A percentile compares a stretch with the other conserved stretches of the same genome.
These are phyloP conservation scores for Oxytropis ochrocephala DNA, from an alignment of 306 rosid species.

Conservation along the genomic window DNA sequence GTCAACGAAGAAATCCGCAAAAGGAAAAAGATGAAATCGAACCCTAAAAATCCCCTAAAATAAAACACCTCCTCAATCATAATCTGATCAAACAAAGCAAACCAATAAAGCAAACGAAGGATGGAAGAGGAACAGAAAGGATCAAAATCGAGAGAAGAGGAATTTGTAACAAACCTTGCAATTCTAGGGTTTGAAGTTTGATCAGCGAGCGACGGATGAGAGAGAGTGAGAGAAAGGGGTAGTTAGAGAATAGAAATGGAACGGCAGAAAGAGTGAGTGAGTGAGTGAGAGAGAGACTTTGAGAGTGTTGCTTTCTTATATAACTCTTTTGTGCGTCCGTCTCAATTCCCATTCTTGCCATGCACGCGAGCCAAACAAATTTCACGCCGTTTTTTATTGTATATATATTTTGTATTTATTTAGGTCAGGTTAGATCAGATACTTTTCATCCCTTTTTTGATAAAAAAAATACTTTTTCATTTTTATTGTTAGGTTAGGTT, in stretches of 20 bases:
- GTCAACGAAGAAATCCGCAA: not conserved
- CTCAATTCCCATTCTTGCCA: not conserved
- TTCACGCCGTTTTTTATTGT: not conserved
- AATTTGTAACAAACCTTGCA: not conserved
- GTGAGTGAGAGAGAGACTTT: not conserved
- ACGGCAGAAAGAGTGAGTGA: not conserved
- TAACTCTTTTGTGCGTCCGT: not conserved
- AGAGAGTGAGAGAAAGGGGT: not conserved
- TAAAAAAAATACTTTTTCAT: no score
- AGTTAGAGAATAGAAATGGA: not conserved
- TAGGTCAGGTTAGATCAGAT: no score
- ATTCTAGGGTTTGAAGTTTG: slow-evolving; percentile 15
- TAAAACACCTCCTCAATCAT: not conserved
- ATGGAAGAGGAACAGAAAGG: not conserved
- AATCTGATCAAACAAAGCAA: not conserved
- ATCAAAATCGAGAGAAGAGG: not conserved
- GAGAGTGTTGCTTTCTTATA: not conserved
- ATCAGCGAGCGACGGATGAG: not conserved
- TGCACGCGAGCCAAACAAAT: slow-evolving; percentile 1
- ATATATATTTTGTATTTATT: no score
- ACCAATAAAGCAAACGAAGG: not conserved
- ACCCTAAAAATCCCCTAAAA: not conserved
- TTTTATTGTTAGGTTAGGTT: no score
- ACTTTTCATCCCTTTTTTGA: no score
- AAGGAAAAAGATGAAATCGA: not conserved